Evolutionary conservation across 2,329 filamentous ascomycete genomes (phyloP), one percentile per base, ranked within the genome.

Genomic region (Arthrobotrys sinensis): DNA sequence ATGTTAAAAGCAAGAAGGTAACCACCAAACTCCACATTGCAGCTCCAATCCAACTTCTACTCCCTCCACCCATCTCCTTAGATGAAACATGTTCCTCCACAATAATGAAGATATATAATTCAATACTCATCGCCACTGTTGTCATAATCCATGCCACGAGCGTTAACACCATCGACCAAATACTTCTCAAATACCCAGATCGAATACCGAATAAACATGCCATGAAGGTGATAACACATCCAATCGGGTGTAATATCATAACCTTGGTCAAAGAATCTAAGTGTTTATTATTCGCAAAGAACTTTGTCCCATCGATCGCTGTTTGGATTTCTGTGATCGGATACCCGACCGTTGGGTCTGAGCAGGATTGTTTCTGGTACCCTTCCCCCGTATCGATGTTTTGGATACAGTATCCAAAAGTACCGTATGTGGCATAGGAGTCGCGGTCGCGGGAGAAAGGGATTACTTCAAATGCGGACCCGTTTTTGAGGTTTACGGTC

Each of bases 341-440:
- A 24, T 77, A 77, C 5, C 73, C 73, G 21, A 77, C 60, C 7
- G 28, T 62, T 2, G 73, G 73, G 16, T 77, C 73, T 7, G 73
- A 71, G 14, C 66, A 77, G 38, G 53, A 57, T 38, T 66, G 48
- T 43, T 77, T 66, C 28, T 77, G 73, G 21, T 77, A 77, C 4
- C 73, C 73, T 53, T 66, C 19, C 0, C 73, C 73, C 28, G 71
- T n/a, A 12, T 77, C 66, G 7, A 77, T 77, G n/a, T 77, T 71
- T 53, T 77, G 66, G 21, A 77, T 77, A 36, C 73, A 77, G 11
- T 77, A 77, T n/a, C 62, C 52, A 19, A 77, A 77, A 19, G 66
- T 77, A 24, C 73, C 73, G 38, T 77, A 77, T 16, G 66, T 71
- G 36, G 52, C 73, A 21, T 77, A 77, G 43, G 64, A 69, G 43